A percentile compares a stretch with the other conserved stretches of the same genome.
Evolutionary conservation across 768 basidiomycete species (phyloP).

Genomic region (Hebeloma cylindrosporum): DNA sequence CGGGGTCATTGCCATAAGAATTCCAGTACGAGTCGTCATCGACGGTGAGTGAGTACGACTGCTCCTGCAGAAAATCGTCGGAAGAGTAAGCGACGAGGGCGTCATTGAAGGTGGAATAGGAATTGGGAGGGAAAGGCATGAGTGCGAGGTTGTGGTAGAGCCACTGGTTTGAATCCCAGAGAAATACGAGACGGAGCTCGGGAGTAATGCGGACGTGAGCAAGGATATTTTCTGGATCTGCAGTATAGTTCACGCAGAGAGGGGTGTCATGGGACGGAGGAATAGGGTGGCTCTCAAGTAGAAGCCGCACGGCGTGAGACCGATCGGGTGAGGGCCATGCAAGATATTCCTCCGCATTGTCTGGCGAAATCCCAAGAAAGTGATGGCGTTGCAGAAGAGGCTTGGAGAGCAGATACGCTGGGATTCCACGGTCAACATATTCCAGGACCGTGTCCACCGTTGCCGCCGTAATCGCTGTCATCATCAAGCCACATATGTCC

Average conservation of each 20-base stretch:
- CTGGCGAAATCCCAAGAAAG: slow-evolving; percentile 55
- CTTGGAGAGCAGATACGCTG: slow-evolving; percentile 58
- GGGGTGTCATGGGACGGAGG: slow-evolving; percentile 20
- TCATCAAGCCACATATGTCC: slow-evolving; percentile 16
- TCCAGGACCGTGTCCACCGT: slow-evolving; percentile 14
- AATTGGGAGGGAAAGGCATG: slow-evolving; percentile 67
- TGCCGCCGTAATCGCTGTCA: slow-evolving; percentile 18
- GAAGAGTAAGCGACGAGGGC: slow-evolving; percentile 28
- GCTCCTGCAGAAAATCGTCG: slow-evolving; percentile 35
- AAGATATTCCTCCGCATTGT: slow-evolving; percentile 55
- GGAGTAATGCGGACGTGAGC: slow-evolving; percentile 57
- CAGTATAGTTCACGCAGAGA: slow-evolving; percentile 33
- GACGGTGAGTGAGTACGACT: slow-evolving; percentile 17
- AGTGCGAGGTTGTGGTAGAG: slow-evolving; percentile 65
- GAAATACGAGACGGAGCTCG: slow-evolving; percentile 63
- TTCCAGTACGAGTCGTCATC: slow-evolving; percentile 71
- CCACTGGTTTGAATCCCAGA: slow-evolving; percentile 61
- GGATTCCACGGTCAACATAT: too few species aligned
- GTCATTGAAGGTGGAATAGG: slow-evolving; percentile 30
- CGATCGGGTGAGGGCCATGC: slow-evolving; percentile 56
- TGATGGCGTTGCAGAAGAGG: slow-evolving; percentile 63
- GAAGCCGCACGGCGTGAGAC: slow-evolving; percentile 21
- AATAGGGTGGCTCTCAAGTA: slow-evolving; percentile 14
- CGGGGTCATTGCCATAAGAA: slow-evolving; percentile 48
- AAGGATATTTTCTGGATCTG: slow-evolving; percentile 51